Base-by-base conservation (phyloP, 2,329 filamentous ascomycete genomes). In the Colletotrichum camelliae region DNA sequence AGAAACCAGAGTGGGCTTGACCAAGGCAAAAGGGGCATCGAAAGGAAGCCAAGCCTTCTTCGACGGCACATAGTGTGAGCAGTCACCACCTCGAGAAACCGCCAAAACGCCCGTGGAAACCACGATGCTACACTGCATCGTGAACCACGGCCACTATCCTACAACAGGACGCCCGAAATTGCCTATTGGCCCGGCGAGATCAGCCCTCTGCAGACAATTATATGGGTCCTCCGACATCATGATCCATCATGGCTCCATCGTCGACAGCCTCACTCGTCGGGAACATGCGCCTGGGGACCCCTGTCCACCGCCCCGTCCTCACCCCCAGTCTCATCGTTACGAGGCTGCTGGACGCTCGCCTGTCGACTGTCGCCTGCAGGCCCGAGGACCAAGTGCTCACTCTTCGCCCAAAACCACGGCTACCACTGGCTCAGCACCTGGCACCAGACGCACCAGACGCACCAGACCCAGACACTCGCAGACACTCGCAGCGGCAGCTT, bases 231-330 rank as follows among this genome's bases (percentile, higher is more conserved):
- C 62, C 62, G 43, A 62, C 70, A 75, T 75, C 70, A 73, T 73
- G 70, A 60, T 75, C 73, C 73, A 73, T 75, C 73, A 75, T 73
- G 35, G 73, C 70, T 72, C 72, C 72, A 43, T 73, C 67, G 75
- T 77, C 73, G 80, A 80, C 81, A 83, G 82, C 82, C 82, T 83
- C 82, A 83, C 81, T 83, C 82, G 78, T 82, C 77, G 74, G 75
- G 77, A 79, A 57, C 60, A 43, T 52, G 55, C 65, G 68, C 4
- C 65, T 78, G 80, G 80, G 80, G 80, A 78, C 75, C 80, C 80
- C 79, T 80, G 79, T 72, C 24, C 31, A 37, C 15, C 21, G 13
- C 58, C 66, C 73, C 66, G 61, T 48, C 43, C 43, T 48, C n/a
- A n/a, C 43, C 43, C 43, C n/a, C 43, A 48, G 43, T 48, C 70